phyloP scores from a whole-genome alignment of 1,139 yeast genomes.

The Suhomyces terraborum region DNA sequence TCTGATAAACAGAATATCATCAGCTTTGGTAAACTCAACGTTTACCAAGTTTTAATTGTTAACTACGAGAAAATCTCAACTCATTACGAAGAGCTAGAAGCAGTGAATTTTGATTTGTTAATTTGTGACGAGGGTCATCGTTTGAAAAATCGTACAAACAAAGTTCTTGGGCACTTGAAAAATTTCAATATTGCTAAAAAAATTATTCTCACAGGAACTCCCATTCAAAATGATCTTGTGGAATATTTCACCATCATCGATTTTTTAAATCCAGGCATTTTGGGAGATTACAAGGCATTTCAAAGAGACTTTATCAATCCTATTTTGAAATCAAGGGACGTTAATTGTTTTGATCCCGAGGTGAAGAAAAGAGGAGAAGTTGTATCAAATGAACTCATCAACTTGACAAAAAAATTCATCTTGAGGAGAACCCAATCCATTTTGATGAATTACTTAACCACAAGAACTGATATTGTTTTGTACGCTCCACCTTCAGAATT shows the following conservation, averaged over 20 bases:
- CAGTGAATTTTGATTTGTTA: constrained; percentile 63
- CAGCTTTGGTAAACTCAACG: constrained; percentile 66
- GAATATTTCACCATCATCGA: constrained; percentile 84
- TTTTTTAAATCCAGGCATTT: constrained; percentile 79
- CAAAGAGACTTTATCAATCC: constrained; percentile 71
- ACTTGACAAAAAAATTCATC: constrained; percentile 64
- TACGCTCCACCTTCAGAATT: constrained; percentile 73
- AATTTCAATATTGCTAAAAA: constrained; percentile 57
- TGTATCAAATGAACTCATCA: constrained; percentile 61
- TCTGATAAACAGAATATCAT: constrained; percentile 61
- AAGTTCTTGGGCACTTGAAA: constrained; percentile 64
- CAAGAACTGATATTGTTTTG: constrained; percentile 75
- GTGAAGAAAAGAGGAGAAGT: constrained; percentile 59
- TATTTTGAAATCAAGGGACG: constrained; percentile 71
- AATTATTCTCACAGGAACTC: constrained; percentile 84
- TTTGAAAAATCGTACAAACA: constrained; percentile 68
- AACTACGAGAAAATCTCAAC: constrained; percentile 82
- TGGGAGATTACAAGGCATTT: constrained; percentile 67
- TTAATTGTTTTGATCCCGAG: constrained; percentile 57
- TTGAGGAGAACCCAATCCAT: constrained; percentile 71
- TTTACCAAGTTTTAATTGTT: constrained; percentile 79
- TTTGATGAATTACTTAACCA: constrained; percentile 67
- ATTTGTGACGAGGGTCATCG: constrained; percentile 97
- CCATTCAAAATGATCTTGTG: constrained; percentile 85
- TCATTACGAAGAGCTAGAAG: constrained; percentile 54